Base-by-base conservation (phyloP, 2,329 filamentous ascomycete genomes). In the Alternaria triticimaculans region DNA sequence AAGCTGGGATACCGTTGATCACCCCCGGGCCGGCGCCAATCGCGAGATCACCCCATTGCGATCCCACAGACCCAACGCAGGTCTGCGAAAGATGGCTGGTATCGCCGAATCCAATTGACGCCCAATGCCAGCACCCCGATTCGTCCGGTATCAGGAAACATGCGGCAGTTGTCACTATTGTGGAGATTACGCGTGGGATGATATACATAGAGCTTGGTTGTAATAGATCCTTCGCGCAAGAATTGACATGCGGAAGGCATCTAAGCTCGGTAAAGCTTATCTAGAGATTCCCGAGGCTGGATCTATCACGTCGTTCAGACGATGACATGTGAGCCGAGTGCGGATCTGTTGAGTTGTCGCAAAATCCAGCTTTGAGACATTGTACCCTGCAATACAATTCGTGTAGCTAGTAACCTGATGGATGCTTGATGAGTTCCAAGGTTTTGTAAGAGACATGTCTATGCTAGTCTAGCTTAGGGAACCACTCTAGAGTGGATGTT, bases 1-100 rank as follows among this genome's bases (percentile, higher is more conserved):
- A 48, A 49, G 28, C 68, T 61, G 50, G 60, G 64, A 63, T 65
- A 60, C 59, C 68, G 67, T 59, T 56, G 60, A 67, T 69, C 64
- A 62, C 63, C 64, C 33, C 37, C 37, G n/a, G 37, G 37, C 37
- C 64, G 60, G 45, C 55, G 49, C 57, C 44, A 60, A 62, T 67
- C 66, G 60, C 49, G 44, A 54, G 18, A 62, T 62, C 37, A 54
- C 55, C 53, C 59, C 46, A 61, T 56, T 55, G 25, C 59, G 55
- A 41, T 55, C 46, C 30, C 49, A 28, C 23, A 30, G 48, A 25
- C 44, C 45, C 28, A 28, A 10, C 6, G 15, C 55, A 43, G 25
- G 37, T 23, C 30, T 54, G 51, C 30, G 18, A 48, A 25, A 54
- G 48, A 51, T 62, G 62, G 62, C 62, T 58, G 58, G 62, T 41